Base-by-base conservation (phyloP, 225 moss, liverwort and hornwort genomes). In the Pleurozium schreberi region DNA sequence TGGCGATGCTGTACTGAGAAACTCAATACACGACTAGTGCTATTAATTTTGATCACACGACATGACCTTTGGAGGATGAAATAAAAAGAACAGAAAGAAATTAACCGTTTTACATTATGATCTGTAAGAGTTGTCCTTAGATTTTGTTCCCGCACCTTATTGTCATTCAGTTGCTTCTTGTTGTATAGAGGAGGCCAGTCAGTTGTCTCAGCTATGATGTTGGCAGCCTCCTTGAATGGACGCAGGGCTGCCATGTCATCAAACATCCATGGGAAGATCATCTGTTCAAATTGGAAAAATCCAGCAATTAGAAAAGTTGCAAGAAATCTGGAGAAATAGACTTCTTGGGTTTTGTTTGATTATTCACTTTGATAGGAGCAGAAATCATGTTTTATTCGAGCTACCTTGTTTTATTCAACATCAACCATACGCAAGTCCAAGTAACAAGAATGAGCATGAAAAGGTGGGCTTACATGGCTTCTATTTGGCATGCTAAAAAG, bases 241-340 rank as follows among this genome's bases (percentile, higher is more conserved):
- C 93, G 90, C 84, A 98, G 91, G 62, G 96, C 94, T 86, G 92
- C 94, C 83, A 98, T 83, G 73, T 98, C 97, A 92, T 98, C 96
- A 89, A 98, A 98, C 95, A 98, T 98, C 98, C 98, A 98, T 61
- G 98, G 97, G 75, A 95, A 98, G 86, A 97, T 92, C 98, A 98
- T 98, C 97, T 97, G 94, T 58, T 87, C 87, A 85, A 68, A 59
- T 62, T 50, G 23, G 80, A 75, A 49, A 80, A 83, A 74, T 77
- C 43, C 61, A 86, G 67, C 43, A 71, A 43, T 87, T 78, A 87
- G 90, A 79, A 66, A 78, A 58, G 52, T 33, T 70, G 43, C 52
- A 63, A 63, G 26, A 82, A 76, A 80, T 77, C 18, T 84, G 60
- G 30, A 70, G 69, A 85, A 87, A 76, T 38, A 50, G 28, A 69